Base-by-base conservation (phyloP, 208 protist species). In the Novymonas esmeraldas region DNA sequence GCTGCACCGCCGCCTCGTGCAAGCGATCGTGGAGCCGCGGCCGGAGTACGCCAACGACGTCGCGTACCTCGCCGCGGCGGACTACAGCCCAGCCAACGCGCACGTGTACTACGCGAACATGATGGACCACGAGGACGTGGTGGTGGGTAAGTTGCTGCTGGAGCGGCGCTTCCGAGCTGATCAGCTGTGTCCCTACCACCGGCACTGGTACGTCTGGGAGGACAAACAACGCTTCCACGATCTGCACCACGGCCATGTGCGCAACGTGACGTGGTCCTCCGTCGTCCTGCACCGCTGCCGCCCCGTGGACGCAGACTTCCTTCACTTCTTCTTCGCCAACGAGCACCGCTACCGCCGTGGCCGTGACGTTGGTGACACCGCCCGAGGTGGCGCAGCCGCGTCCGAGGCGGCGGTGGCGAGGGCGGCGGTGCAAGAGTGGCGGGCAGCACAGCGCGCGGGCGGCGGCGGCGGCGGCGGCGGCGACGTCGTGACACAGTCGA, bases 41-140 rank as follows among this genome's bases (percentile, higher is more conserved):
- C 34, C 51, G 6, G 60, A 58, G 44, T 45, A 50, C 28, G 63
- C 44, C 59, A 64, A 62, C 28, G 69, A 48, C 26, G 61, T 57
- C 14, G 33, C 63, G 28, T 49, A 54, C 3, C 69, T 67, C 22
- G 29, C 52, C 13, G 33, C 33, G 26, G 28, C 39, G 29, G 38
- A 58, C 16, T 61, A 68, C 44, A 22, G 20, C 20, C 44, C 54
- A 0, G 34, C 28, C 5, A 24, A 51, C 11, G 45, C 67, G 0
- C 59, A 61, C 31, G 31, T 42, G 11, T 63, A 67, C 61, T 62
- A 49, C 44, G 38, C 61, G 3, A 41, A 18, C 16, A 49, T 60
- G 26, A 64, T 75, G 59, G 52, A 67, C n/a, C 52, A 68, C 45
- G 69, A 67, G 38, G 60, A 75, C 38, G 45, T 75, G 1, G 63